phyloP scores from a whole-genome alignment of 495 filamentous ascomycete species.

The Penicillium atrosanguineum region DNA sequence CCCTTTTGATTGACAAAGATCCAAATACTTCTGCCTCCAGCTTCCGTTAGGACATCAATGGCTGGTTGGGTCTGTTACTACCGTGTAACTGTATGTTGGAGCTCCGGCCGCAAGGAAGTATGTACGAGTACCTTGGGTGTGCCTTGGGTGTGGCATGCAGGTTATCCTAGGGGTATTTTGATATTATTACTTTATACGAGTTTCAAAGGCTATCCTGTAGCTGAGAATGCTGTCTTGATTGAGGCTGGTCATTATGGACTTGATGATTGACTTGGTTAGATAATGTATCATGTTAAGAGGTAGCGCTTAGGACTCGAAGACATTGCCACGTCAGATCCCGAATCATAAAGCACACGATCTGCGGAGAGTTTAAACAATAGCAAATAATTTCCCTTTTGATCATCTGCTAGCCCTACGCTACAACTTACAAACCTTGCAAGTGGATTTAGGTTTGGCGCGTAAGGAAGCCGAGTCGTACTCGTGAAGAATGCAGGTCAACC shows the following conservation, averaged over 20 bases:
- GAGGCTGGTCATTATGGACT: no score
- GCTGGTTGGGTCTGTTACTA: conserved; percentile 1
- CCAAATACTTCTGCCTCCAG: conserved; percentile 10
- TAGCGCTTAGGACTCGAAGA: no score
- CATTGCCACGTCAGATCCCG: no score
- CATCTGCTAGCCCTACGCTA: no score
- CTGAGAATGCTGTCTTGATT: no score
- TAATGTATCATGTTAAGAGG: no score
- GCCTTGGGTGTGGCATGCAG: conserved; percentile 13
- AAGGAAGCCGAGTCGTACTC: not conserved
- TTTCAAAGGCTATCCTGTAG: no score
- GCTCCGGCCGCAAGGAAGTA: conserved; percentile 9
- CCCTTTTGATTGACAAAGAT: conserved; percentile 1
- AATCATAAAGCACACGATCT: no score
- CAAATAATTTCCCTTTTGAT: no score
- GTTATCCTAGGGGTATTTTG: not conserved
- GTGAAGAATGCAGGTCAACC: conserved; percentile 12
- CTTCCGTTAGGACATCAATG: conserved; percentile 11
- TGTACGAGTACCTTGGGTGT: conserved; percentile 4
- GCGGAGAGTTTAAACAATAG: no score
- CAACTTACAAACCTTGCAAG: not conserved
- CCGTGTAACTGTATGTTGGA: conserved; percentile 16
- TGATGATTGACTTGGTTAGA: no score
- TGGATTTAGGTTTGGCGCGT: not conserved
- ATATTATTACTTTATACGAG: not conserved